Evolutionary conservation across 306 rosid genomes (phyloP), one percentile per base, ranked within the genome.

Genomic region (Ormosia semicastrata): DNA sequence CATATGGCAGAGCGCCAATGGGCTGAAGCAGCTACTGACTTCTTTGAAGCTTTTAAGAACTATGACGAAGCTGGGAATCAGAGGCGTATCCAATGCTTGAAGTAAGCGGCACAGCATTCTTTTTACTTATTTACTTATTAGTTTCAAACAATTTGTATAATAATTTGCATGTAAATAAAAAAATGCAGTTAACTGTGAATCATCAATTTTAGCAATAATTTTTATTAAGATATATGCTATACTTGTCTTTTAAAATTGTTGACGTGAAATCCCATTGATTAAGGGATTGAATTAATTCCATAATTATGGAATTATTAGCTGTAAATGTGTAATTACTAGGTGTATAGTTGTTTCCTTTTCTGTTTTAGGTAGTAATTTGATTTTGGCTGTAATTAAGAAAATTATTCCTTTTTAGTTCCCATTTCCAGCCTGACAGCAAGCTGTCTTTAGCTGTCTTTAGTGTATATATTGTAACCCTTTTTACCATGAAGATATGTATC

Each of bases 1-100:
- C 97, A 95, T 69, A 95, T 95, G 99, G 94, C 98, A 30, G 99
- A 95, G 93, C 96, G 98, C 70, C 99, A 93, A 75, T 95, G 99
- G 99, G 94, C 93, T 11, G 99, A 95, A 36, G 99, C 98, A 10
- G 98, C 99, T 12, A 95, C 99, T 0, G 98, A 93, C 88, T 94
- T 94, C 78, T 92, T 94, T 89, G 98, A 94, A 88, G 98, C 97
- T 65, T 94, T 94, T 80, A 94, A 94, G 88, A 91, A 94, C 74
- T 94, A 94, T 53, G 97, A 94, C 56, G 98, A 95, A 87, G 98
- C 99, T 76, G 99, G 99, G 80, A 95, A 93, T 75, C 99, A 93
- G 68, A 88, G 98, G 88, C 99, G 98, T 71, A 95, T 95, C 77
- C 99, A 93, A 83, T 95, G 98, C 90, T 84, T 95, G 85, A 95